Evolutionary conservation across 768 basidiomycete genomes (phyloP), one percentile per base, ranked within the genome.

Genomic region (Tylopilus sp.): DNA sequence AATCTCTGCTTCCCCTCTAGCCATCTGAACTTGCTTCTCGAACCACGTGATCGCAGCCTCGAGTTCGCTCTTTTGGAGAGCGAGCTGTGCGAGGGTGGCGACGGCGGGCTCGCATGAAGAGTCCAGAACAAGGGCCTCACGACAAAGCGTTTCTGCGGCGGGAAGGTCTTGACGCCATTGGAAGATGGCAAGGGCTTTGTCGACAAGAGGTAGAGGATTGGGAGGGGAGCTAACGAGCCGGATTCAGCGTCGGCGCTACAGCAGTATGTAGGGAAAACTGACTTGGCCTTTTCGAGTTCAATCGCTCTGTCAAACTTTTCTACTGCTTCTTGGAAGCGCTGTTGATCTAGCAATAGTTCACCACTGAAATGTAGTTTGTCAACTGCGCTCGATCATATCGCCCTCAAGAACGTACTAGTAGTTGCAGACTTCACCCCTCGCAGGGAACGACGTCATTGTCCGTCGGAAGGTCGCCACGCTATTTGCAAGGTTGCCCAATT

Each of bases 101-200:
- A 98, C 87, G 0, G 96, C 97, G 12, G 96, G 92, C 67, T 99
- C 97, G 71, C 96, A 98, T 59, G 94, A 93, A 12, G 89, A 77
- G 70, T 99, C 97, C 50, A 94, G 82, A 45, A 78, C 74, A 21
- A 99, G 77, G 1, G 97, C 97, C 69, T 98, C 89, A 52, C 85
- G 76, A 67, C 93, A 95, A 66, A 92, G 87, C 19, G 76, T 72
- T 70, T 96, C 94, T 2, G 93, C 94, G 1, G 80, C 83, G 8
- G 75, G 77, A 52, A 92, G 79, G 65, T 98, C 92, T 65, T 96
- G 89, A 70, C 92, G 90, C 89, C 89, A 93, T 73, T 98, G 97
- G 80, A 86, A 98, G 44, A 98, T 65, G 0, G 93, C 89, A 21
- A 98, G 86, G n/a, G 95, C 94, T 68, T 96, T 97, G 84, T 99